Evolutionary conservation across 768 basidiomycete genomes (phyloP), one percentile per base, ranked within the genome.

Genomic region (Lyophyllum decastes): DNA sequence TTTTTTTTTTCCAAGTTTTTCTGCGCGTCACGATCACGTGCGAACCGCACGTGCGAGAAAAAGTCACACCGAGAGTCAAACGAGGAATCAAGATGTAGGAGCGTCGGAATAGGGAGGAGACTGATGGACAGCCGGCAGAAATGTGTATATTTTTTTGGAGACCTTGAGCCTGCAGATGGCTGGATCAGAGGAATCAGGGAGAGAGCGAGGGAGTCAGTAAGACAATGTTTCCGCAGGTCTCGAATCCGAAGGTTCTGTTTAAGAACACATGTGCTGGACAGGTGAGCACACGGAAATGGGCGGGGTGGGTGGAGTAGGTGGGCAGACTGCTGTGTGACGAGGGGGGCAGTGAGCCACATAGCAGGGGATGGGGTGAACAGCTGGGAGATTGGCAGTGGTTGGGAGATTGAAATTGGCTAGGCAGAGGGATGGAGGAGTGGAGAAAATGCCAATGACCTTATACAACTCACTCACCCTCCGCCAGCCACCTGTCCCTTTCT

Each of bases 401-500:
- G 65, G 67, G 64, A 64, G n/a, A 35, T n/a, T n/a, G n/a, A 66
- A 65, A 52, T 44, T 61, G 43, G 44, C 38, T n/a, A 60, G 19
- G 57, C 22, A 57, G 53, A n/a, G 61, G 58, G 49, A 57, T 49
- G 60, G 58, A 55, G 54, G 35, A 25, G 25, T 19, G 43, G 52
- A 50, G 45, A 55, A 58, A 58, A 60, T 54, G 57, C 51, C 54
- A 43, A 53, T 62, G 58, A 55, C 53, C 59, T 51, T 66, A 67
- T 70, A 71, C 72, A 74, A 33, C 69, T 72, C 70, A 74, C 77
- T 78, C 75, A 75, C 76, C 80, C 76, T 79, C 80, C 79, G 76
- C 78, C 78, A 81, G 81, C 82, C 82, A 83, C 82, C 78, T 80
- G 82, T 80, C 80, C 79, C 76, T 81, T 82, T 78, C 78, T 79